Conservation (phyloP, 768 basidiomycete genomes). For the Phaeolepiota aurea region DNA sequence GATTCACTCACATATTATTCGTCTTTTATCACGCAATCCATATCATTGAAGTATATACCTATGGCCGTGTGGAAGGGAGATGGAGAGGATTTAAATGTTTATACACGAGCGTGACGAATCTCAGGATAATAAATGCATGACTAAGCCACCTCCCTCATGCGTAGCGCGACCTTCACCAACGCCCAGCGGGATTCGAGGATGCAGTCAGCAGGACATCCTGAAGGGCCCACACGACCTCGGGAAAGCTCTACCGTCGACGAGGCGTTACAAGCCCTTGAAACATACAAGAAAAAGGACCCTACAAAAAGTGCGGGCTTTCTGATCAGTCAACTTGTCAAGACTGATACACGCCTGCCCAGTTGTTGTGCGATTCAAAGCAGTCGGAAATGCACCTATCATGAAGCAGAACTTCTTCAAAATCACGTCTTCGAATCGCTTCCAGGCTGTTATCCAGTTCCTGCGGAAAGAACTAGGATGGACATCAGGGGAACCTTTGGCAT, state of each 20-base stretch:
- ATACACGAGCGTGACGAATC: too few species aligned
- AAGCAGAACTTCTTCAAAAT: slow-evolving; percentile 99
- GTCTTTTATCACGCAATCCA: too few species aligned
- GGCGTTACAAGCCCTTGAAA: slow-evolving; percentile 66
- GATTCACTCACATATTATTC: too few species aligned
- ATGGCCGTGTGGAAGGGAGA: too few species aligned
- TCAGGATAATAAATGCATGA: too few species aligned
- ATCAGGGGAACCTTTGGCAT: slow-evolving; percentile 74
- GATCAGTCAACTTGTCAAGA: not conserved
- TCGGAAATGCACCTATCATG: slow-evolving; percentile 98
- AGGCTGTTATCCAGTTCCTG: slow-evolving; percentile 91
- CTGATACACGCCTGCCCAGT: slow-evolving; percentile 37
- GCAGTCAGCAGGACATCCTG: too few species aligned
- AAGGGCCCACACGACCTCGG: too few species aligned
- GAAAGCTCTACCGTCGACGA: slow-evolving; percentile 32
- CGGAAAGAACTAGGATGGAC: slow-evolving; percentile 87
- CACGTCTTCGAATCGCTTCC: slow-evolving; percentile 88
- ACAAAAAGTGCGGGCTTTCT: slow-evolving; percentile 52
- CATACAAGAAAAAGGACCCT: slow-evolving; percentile 81
- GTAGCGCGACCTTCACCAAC: too few species aligned
- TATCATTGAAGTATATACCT: too few species aligned
- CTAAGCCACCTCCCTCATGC: too few species aligned
- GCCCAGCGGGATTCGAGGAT: too few species aligned
- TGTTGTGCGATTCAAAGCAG: slow-evolving; percentile 94
- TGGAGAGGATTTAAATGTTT: too few species aligned